phyloP scores from a whole-genome alignment of 768 basidiomycete species.

The Boletellus ananiceps region DNA sequence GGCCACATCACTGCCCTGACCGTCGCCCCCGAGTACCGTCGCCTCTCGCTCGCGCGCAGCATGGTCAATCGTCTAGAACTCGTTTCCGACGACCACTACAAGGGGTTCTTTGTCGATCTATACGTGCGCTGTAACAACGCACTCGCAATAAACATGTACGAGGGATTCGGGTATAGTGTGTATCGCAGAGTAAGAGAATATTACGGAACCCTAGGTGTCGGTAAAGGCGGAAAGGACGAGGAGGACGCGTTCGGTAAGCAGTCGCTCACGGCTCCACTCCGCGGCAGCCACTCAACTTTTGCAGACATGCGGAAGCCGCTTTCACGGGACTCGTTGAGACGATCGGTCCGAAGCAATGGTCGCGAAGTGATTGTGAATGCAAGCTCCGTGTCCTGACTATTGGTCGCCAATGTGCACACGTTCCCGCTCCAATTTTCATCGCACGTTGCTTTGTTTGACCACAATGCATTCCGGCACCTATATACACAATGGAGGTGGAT shows the following conservation, averaged over 20 bases:
- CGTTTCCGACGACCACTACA: conserved; percentile 76
- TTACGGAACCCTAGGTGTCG: conserved; percentile 72
- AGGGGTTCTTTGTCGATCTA: conserved; percentile 89
- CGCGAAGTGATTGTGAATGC: conserved; percentile 62
- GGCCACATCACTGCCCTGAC: conserved; percentile 95
- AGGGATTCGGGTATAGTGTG: conserved; percentile 89
- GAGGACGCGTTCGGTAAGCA: conserved; percentile 88
- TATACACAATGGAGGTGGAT: conserved; percentile 43
- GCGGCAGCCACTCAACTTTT: neutral
- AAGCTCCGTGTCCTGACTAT: conserved; percentile 32
- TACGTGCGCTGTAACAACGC: conserved; percentile 88
- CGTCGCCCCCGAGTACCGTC: conserved; percentile 90
- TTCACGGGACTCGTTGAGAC: conserved; percentile 52
- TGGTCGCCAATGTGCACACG: conserved; percentile 5
- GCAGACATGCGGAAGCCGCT: conserved; percentile 72
- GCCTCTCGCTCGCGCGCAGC: conserved; percentile 77
- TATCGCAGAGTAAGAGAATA: conserved; percentile 89
- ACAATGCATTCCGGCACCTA: conserved; percentile 20
- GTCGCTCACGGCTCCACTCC: neutral
- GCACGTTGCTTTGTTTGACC: conserved; percentile 7
- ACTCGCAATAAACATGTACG: conserved; percentile 88
- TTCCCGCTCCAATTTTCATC: conserved; percentile 3
- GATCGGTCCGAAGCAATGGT: conserved; percentile 67
- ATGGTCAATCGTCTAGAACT: conserved; percentile 86
- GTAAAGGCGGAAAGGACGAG: conserved; percentile 74